A percentile compares a stretch with the other conserved stretches of the same genome.
These are phyloP conservation scores for Erysiphe pulchra DNA, from an alignment of 2,329 filamentous ascomycete species.

Conservation along the genomic window DNA sequence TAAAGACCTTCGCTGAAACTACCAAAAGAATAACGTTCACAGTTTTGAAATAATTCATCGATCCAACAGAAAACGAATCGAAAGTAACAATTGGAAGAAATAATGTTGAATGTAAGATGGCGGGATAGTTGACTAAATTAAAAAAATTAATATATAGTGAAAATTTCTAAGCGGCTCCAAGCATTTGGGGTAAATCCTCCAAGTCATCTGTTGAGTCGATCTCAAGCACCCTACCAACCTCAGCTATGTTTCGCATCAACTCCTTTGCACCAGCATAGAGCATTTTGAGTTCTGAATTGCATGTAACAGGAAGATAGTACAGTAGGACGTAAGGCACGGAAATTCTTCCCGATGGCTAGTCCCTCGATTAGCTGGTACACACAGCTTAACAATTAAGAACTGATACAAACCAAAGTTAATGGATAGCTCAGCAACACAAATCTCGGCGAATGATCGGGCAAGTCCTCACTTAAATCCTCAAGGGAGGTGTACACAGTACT, in stretches of 20 bases:
- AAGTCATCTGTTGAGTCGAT: slow-evolving; percentile 60
- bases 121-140: no score
- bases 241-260: slow-evolving; percentile 75
- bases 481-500: slow-evolving; percentile 50
- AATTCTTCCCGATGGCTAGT: slow-evolving; percentile 51
- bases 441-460: slow-evolving; percentile 76
- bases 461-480: slow-evolving; percentile 58
- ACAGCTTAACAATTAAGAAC: background rate
- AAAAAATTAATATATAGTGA: no score
- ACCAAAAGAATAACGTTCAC: no score
- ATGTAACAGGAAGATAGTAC: slow-evolving; percentile 83
- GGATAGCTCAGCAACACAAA: slow-evolving; percentile 84
- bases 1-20: no score
- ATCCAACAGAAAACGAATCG: no score
- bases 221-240: slow-evolving; percentile 73
- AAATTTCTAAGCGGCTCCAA: no score
- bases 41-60: no score
- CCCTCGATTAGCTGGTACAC: background rate
- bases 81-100: no score
- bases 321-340: slow-evolving; percentile 85
- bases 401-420: slow-evolving; percentile 44
- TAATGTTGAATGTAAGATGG: no score
- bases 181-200: slow-evolving; percentile 37
- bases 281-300: slow-evolving; percentile 72
- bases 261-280: slow-evolving; percentile 91